Evolutionary conservation across 441 rosid genomes (phyloP).

Genomic region (Isatis lusitanica): DNA sequence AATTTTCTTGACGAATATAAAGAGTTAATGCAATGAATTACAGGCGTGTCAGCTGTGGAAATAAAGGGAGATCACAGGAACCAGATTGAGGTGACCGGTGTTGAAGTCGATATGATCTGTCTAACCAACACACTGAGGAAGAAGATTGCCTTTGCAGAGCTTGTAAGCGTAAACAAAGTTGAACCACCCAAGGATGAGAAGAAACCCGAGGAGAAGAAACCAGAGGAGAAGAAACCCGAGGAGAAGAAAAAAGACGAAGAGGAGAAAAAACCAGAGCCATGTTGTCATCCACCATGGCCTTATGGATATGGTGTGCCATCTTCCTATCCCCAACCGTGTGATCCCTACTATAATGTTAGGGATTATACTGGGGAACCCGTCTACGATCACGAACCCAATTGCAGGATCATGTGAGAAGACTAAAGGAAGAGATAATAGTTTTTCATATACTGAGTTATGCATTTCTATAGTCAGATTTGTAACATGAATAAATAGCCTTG

Average conservation of each 20-base stretch:
- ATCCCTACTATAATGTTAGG: background rate
- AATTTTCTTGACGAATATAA: constrained; percentile 12
- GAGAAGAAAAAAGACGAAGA: background rate
- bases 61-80: constrained; percentile 48
- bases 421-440: background rate
- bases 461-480: constrained; percentile 13
- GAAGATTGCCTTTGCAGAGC: constrained; percentile 44
- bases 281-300: background rate
- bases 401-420: constrained; percentile 42
- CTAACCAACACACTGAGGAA: constrained; percentile 44
- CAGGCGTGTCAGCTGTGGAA: constrained; percentile 51
- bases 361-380: constrained; percentile 27
- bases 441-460: background rate
- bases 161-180: constrained; percentile 40
- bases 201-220: background rate
- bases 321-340: constrained; percentile 26
- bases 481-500: constrained; percentile 12
- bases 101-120: constrained; percentile 39
- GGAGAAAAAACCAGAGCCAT: background rate
- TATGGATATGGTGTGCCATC: constrained; percentile 23
- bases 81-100: constrained; percentile 60
- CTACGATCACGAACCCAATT: constrained; percentile 29
- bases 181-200: constrained; percentile 34
- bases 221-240: background rate
- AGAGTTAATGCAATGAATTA: background rate